Evolutionary conservation across 495 filamentous ascomycete species (phyloP).

Genomic region (Amniculicola lignicola): DNA sequence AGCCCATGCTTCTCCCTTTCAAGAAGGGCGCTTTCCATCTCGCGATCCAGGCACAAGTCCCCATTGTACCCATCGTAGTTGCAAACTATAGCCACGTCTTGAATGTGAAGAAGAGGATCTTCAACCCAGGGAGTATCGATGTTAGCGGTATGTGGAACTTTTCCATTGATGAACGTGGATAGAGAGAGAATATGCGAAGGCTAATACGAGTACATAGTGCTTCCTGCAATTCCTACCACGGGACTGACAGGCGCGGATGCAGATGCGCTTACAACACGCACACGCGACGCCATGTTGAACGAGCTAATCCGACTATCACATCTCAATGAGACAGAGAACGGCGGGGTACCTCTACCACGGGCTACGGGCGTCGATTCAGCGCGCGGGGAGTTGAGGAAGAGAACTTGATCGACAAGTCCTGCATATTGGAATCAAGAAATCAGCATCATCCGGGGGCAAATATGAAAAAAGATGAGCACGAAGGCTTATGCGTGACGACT

Average conservation of each 20-base stretch:
- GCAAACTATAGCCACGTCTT: conserved; percentile 86
- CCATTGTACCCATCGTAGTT: conserved; percentile 81
- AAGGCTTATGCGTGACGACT: too few relatives aligned
- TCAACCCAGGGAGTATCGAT: conserved; percentile 72
- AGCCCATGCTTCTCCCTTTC: conserved; percentile 79
- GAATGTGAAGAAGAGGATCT: conserved; percentile 64
- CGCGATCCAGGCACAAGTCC: conserved; percentile 88
- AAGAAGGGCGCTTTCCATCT: conserved; percentile 99
- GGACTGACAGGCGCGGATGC: conserved; percentile 76
- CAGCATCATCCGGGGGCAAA: too few relatives aligned
- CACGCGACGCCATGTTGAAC: conserved; percentile 74
- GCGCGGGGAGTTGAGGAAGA: conserved; percentile 7
- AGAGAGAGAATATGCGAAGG: background rate
- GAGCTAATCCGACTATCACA: conserved; percentile 52
- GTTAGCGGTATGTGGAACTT: conserved; percentile 59
- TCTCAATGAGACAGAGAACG: conserved; percentile 9
- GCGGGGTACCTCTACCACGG: conserved; percentile 8
- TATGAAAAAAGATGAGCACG: too few relatives aligned
- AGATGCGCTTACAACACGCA: conserved; percentile 67
- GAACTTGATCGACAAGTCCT: background rate
- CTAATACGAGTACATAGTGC: conserved; percentile 49
- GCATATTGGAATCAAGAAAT: too few relatives aligned
- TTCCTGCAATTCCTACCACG: conserved; percentile 81
- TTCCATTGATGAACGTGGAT: background rate
- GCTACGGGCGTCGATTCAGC: background rate